Evolutionary conservation across 768 basidiomycete genomes (phyloP).

Genomic region (Agaricus subrufescens): DNA sequence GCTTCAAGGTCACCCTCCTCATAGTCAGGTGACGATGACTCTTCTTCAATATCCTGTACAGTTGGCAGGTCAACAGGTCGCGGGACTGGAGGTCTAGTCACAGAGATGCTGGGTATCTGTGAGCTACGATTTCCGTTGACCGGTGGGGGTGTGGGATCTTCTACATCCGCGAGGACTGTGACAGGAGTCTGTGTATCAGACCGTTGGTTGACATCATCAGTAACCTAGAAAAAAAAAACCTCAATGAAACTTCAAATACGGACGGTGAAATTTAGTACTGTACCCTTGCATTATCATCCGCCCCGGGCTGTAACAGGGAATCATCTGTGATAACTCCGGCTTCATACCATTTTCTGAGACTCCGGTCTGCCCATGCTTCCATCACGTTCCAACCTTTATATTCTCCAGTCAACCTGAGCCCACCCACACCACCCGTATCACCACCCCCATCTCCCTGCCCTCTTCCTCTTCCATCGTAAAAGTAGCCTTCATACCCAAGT

Average conservation of each 20-base stretch:
- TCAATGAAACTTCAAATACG: background rate
- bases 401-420: slow-evolving; percentile 74
- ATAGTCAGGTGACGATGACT: slow-evolving; percentile 38
- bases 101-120: slow-evolving; percentile 49
- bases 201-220: slow-evolving; percentile 39
- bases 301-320: slow-evolving; percentile 29
- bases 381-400: slow-evolving; percentile 91
- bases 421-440: slow-evolving; percentile 64
- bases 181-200: slow-evolving; percentile 57
- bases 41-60: slow-evolving; percentile 51
- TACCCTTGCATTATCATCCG: slow-evolving; percentile 47
- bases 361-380: slow-evolving; percentile 91
- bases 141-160: slow-evolving; percentile 29
- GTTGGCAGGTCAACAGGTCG: slow-evolving; percentile 68
- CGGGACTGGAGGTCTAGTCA: slow-evolving; percentile 70
- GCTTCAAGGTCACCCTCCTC: slow-evolving; percentile 37
- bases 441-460: slow-evolving; percentile 78
- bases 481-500: slow-evolving; percentile 84
- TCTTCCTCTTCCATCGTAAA: slow-evolving; percentile 72
- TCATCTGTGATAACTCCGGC: slow-evolving; percentile 63
- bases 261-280: background rate
- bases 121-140: slow-evolving; percentile 16
- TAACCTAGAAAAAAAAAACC: slow-evolving; percentile 22
- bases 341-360: slow-evolving; percentile 82
- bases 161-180: slow-evolving; percentile 47